Conservation (phyloP, 768 basidiomycete genomes). For the Jaapia argillacea region DNA sequence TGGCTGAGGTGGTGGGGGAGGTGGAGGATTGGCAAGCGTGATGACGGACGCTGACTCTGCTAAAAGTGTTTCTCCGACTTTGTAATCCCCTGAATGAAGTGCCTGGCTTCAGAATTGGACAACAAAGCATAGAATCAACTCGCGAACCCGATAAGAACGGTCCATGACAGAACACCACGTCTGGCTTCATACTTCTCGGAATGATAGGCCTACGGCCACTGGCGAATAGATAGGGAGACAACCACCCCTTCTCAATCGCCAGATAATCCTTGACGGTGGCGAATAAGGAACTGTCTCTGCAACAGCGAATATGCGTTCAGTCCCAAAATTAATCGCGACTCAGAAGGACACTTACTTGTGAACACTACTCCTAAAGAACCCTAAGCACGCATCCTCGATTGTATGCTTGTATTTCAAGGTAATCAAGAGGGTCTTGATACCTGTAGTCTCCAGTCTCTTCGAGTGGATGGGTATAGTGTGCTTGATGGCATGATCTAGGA, state of each 20-base stretch:
- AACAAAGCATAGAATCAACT: background rate
- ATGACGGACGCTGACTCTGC: constrained; percentile 46
- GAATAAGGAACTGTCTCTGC: constrained; percentile 50
- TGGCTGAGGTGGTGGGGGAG: constrained; percentile 7
- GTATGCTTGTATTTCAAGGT: constrained; percentile 53
- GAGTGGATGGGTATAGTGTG: constrained; percentile 41
- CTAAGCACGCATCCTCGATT: constrained; percentile 46
- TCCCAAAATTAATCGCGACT: background rate
- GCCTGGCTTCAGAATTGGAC: background rate
- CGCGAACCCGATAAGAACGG: constrained; percentile 45
- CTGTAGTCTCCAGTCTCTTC: constrained; percentile 43
- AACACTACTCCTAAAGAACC: constrained; percentile 51
- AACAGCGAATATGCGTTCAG: constrained; percentile 3
- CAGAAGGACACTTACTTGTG: constrained; percentile 31
- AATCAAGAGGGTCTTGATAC: constrained; percentile 44
- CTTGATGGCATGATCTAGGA: constrained; percentile 39
- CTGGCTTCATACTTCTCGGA: constrained; percentile 52
- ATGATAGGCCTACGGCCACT: constrained; percentile 50
- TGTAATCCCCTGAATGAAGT: constrained; percentile 41
- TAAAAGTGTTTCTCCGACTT: constrained; percentile 47
- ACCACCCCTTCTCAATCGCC: constrained; percentile 58
- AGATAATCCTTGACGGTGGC: constrained; percentile 53
- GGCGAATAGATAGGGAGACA: constrained; percentile 56
- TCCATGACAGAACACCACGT: constrained; percentile 55
- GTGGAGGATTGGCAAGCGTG: constrained; percentile 19